Evolutionary conservation across 495 filamentous ascomycete genomes (phyloP).

Genomic region (Aspergillus baeticus): DNA sequence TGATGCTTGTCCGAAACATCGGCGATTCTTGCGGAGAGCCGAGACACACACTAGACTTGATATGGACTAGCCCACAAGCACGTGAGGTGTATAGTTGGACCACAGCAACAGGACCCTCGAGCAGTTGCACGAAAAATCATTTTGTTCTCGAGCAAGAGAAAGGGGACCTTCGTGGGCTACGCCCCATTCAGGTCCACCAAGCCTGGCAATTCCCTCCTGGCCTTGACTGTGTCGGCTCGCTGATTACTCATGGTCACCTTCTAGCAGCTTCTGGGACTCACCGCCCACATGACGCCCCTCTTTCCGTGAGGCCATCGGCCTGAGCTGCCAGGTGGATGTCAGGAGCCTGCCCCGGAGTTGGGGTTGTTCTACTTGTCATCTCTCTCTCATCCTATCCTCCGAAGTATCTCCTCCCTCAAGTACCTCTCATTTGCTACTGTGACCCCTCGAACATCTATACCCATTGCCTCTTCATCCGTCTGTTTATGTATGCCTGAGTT

Average conservation of each 20-base stretch:
- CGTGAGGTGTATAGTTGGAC: conserved; percentile 17
- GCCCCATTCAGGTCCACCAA: no score
- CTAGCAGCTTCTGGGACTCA: conserved; percentile 20
- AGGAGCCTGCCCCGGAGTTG: conserved; percentile 1
- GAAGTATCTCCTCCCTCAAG: not conserved
- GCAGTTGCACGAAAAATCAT: no score
- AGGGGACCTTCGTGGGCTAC: no score
- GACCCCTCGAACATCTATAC: no score
- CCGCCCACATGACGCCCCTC: conserved; percentile 20
- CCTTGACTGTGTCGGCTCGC: not conserved
- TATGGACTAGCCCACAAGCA: conserved; percentile 12
- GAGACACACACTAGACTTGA: not conserved
- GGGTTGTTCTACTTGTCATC: not conserved
- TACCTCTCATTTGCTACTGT: not conserved
- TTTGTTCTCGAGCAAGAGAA: no score
- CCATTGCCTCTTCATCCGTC: not conserved
- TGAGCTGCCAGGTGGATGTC: conserved; percentile 6
- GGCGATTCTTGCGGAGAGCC: conserved; percentile 11
- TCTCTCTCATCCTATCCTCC: not conserved
- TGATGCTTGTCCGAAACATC: conserved; percentile 20
- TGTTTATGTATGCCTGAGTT: conserved; percentile 59
- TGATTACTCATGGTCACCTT: conserved; percentile 13
- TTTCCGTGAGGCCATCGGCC: not conserved
- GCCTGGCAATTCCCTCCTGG: not conserved
- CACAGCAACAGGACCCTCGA: not conserved